phyloP scores from a whole-genome alignment of 148 eudicot genomes.

The Heliosperma pusillum region DNA sequence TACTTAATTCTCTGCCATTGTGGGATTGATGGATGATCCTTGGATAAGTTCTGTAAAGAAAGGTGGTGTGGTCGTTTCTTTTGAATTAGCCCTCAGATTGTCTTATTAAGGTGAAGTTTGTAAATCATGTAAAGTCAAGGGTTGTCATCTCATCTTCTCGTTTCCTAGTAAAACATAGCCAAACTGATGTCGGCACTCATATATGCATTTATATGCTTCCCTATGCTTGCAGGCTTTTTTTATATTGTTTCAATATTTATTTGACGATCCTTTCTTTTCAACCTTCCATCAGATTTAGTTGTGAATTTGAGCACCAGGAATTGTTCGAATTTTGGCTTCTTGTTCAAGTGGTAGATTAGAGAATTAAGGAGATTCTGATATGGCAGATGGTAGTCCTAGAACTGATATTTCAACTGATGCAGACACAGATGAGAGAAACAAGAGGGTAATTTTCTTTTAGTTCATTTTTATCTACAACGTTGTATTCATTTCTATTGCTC shows the following conservation, averaged over 20 bases:
- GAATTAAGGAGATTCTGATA: slow-evolving; percentile 29
- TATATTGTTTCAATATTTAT: neutral
- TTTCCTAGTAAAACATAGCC: neutral
- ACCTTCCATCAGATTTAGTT: slow-evolving; percentile 16
- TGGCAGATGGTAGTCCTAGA: slow-evolving; percentile 56
- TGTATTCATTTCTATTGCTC: neutral
- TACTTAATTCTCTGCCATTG: neutral
- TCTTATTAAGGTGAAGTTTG: slow-evolving; percentile 20
- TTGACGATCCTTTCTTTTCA: neutral
- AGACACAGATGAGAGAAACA: slow-evolving; percentile 47
- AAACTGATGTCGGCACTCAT: neutral
- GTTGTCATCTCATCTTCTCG: neutral
- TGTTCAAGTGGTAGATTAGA: slow-evolving; percentile 20
- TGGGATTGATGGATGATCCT: slow-evolving; percentile 8
- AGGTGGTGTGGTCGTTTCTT: slow-evolving; percentile 22
- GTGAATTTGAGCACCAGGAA: slow-evolving; percentile 9
- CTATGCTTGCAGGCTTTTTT: neutral
- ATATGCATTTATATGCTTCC: neutral
- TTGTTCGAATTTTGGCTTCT: slow-evolving; percentile 17
- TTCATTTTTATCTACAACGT: neutral
- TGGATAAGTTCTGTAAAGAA: slow-evolving; percentile 13
- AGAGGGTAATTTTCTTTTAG: slow-evolving; percentile 30
- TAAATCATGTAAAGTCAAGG: neutral
- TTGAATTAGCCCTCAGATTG: neutral
- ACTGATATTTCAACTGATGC: slow-evolving; percentile 62